Evolutionary conservation across 495 filamentous ascomycete genomes (phyloP).

Genomic region (Aspergillus indologenus): DNA sequence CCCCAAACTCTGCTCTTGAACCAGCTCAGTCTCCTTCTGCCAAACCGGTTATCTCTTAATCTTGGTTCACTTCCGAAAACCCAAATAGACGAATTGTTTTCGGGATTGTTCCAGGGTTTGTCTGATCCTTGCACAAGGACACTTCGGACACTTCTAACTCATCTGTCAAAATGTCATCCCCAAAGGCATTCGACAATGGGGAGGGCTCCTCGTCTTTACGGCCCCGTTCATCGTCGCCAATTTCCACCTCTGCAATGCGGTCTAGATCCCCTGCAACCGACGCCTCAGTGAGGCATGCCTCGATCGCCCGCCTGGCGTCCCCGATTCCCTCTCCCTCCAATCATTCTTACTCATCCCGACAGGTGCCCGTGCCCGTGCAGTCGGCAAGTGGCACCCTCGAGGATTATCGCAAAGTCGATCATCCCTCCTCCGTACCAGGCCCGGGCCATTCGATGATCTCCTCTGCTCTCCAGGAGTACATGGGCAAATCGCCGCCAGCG

Average conservation of each 20-base stretch:
- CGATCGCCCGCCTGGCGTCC: slow-evolving; percentile 70
- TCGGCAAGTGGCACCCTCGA: slow-evolving; percentile 23
- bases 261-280: slow-evolving; percentile 43
- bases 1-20: background rate
- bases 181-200: slow-evolving; percentile 31
- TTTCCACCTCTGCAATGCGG: slow-evolving; percentile 34
- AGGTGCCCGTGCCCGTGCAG: slow-evolving; percentile 36
- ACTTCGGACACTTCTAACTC: background rate
- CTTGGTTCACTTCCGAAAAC: slow-evolving; percentile 3
- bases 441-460: slow-evolving; percentile 76
- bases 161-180: slow-evolving; percentile 26
- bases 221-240: slow-evolving; percentile 36
- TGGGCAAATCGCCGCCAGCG: slow-evolving; percentile 51
- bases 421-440: slow-evolving; percentile 50
- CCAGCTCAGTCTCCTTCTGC: background rate
- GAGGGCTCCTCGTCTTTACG: slow-evolving; percentile 37
- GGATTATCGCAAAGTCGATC: slow-evolving; percentile 35
- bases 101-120: slow-evolving; percentile 3
- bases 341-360: slow-evolving; percentile 42
- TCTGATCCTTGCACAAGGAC: slow-evolving; percentile 4
- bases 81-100: slow-evolving; percentile 8
- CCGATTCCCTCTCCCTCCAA: slow-evolving; percentile 56
- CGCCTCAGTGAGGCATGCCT: slow-evolving; percentile 58
- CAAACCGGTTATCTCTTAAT: background rate
- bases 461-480: slow-evolving; percentile 64